Conservation (phyloP, 345 rosid species). For the Arabidopsis thaliana region TAIR10.1 NC_003076.8:16619501-16620000, state of each 20-base stretch:
- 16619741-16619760: slow-evolving; percentile 44
- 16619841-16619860: not conserved
- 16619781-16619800: slow-evolving; percentile 57
- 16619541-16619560: not conserved
- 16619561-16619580: slow-evolving; percentile 9
- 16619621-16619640: slow-evolving; percentile 16
- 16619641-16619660: slow-evolving; percentile 1
- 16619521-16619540: slow-evolving; percentile 43
- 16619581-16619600: not conserved
- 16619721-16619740: slow-evolving; percentile 1
- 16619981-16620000: not conserved
- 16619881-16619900: not conserved
- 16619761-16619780: slow-evolving; percentile 45
- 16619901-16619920: not conserved
- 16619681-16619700: not conserved
- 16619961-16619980: not conserved
- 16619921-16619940: not conserved
- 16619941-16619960: not conserved
- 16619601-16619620: slow-evolving; percentile 17
- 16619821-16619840: not conserved
- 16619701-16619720: not conserved
- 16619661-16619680: not conserved
- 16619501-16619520: slow-evolving; percentile 36
- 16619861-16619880: not conserved
- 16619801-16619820: slow-evolving; percentile 38